These are phyloP conservation scores for Agaricus sinodeliciosus DNA, from an alignment of 768 basidiomycete species.

Conservation along the genomic window DNA sequence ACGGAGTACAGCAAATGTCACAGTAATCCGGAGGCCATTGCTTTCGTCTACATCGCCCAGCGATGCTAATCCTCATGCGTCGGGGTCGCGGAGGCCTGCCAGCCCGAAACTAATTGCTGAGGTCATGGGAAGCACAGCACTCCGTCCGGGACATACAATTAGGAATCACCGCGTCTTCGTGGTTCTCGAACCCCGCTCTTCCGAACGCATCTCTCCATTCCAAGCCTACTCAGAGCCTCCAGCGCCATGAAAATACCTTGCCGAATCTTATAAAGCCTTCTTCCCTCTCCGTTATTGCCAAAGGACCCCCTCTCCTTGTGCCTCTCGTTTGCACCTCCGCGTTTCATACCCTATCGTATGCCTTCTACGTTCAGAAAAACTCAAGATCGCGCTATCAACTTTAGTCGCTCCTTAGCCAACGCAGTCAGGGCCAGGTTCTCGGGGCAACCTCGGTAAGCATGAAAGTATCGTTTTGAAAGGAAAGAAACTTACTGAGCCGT, in stretches of 20 bases:
- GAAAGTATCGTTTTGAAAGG: background rate
- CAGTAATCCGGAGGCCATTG: background rate
- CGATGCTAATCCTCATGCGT: conserved; percentile 7
- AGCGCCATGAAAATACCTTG: conserved; percentile 1
- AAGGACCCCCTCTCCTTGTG: conserved; percentile 13
- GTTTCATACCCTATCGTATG: conserved; percentile 19
- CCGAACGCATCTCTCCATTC: conserved; percentile 11
- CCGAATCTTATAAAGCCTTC: conserved; percentile 1
- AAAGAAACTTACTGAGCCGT: too few species aligned
- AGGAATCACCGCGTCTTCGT: conserved; percentile 6
- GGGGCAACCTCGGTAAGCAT: conserved; percentile 6
- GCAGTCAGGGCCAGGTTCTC: conserved; percentile 31
- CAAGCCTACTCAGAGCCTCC: conserved; percentile 6
- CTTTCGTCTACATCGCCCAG: background rate
- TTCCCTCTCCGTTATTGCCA: background rate
- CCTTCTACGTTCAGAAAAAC: conserved; percentile 35
- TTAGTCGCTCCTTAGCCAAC: conserved; percentile 46
- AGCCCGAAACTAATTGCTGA: conserved; percentile 2
- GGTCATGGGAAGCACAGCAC: conserved; percentile 12
- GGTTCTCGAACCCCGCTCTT: conserved; percentile 8
- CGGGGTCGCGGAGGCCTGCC: conserved; percentile 9
- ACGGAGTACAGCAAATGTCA: background rate
- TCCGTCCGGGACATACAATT: conserved; percentile 9
- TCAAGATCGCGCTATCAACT: conserved; percentile 37
- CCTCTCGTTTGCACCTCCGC: conserved; percentile 12